Conservation (phyloP, 202 grass and related monocot species). For the Carex arenaria region DNA sequence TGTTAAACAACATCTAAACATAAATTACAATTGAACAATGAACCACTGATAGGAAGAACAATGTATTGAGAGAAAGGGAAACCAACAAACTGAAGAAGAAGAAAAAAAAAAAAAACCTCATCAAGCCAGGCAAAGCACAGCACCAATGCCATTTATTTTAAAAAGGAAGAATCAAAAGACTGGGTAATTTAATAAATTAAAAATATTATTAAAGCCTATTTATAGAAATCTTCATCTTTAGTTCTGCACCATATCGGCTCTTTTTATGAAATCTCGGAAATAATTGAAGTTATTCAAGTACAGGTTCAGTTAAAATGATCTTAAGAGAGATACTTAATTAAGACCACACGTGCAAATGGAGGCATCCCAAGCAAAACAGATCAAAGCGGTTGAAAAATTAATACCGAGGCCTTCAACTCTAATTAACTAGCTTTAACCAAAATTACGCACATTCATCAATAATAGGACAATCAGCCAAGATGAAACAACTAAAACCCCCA, state of each 20-base stretch:
- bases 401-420: not conserved
- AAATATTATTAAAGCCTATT: no score
- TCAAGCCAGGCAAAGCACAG: no score
- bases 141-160: no score
- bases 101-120: no score
- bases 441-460: not conserved
- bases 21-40: not conserved
- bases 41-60: not conserved
- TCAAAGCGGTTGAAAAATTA: not conserved
- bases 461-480: not conserved
- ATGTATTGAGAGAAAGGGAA: no score
- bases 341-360: not conserved
- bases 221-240: no score
- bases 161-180: no score
- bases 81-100: no score
- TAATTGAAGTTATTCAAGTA: not conserved
- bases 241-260: no score
- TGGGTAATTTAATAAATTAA: no score
- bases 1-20: not conserved
- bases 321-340: not conserved
- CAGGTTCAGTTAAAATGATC: not conserved
- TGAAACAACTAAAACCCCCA: not conserved
- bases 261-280: not conserved
- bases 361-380: not conserved
- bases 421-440: not conserved